These are phyloP conservation scores for Yarrowia sp. DNA, from an alignment of 805 yeast genomes.

Conservation along the genomic window DNA sequence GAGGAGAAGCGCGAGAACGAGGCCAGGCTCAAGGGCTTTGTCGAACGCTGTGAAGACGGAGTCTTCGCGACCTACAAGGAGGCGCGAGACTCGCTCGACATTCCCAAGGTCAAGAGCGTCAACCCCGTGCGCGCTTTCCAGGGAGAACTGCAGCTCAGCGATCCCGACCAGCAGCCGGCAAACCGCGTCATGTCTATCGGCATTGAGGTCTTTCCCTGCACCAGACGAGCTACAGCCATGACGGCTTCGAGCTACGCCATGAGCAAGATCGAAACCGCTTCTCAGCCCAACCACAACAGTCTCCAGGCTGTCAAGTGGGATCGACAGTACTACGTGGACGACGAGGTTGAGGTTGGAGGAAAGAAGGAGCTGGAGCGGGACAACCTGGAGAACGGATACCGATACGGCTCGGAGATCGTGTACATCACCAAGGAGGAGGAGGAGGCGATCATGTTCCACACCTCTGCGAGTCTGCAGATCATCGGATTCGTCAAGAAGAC, in stretches of 20 bases:
- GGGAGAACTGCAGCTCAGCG: constrained; percentile 53
- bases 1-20: constrained; percentile 26
- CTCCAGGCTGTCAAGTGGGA: constrained; percentile 22
- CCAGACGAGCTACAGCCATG: constrained; percentile 29
- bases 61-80: constrained; percentile 30
- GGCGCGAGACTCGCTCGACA: constrained; percentile 29
- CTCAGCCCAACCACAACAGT: not conserved
- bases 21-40: not conserved
- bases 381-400: constrained; percentile 57
- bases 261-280: not conserved
- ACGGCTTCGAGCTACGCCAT: constrained; percentile 26
- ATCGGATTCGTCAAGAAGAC: constrained; percentile 54
- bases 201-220: constrained; percentile 31
- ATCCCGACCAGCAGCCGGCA: constrained; percentile 37
- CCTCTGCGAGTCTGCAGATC: constrained; percentile 58
- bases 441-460: constrained; percentile 44
- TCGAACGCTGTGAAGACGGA: constrained; percentile 16
- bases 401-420: constrained; percentile 60
- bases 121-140: constrained; percentile 49
- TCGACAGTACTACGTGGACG: constrained; percentile 31
- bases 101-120: constrained; percentile 42
- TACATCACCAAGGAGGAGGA: constrained; percentile 49
- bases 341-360: constrained; percentile 36
- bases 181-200: constrained; percentile 33
- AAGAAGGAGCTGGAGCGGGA: constrained; percentile 41